Base-by-base conservation (phyloP, 2,329 filamentous ascomycete genomes). In the Sodiomyces alkalinus region DNA sequence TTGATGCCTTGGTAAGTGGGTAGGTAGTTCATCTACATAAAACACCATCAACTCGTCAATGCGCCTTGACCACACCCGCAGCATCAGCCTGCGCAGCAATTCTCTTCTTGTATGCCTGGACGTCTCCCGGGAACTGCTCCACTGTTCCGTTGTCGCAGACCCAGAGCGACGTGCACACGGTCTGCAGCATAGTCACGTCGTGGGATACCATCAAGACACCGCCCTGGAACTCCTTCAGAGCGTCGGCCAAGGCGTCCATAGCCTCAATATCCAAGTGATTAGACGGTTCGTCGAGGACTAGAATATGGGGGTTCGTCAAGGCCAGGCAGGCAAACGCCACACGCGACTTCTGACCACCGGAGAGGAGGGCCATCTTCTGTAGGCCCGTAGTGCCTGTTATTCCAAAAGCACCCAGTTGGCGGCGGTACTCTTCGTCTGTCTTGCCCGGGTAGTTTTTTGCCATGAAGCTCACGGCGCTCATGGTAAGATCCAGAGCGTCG, bases 191-290 rank as follows among this genome's bases (percentile, higher is more conserved):
- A 1, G 90, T 96, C 30, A 98, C 90, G 50, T 98, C 90, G 78
- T 98, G 90, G 47, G 81, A 92, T 32, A 98, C 90, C 85, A 98
- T 96, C 44, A 98, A 62, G 31, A 98, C 86, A 51, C 90, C 90
- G 36, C 90, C 90, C 57, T 92, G 70, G 59, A 96, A 98, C 39
- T 76, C 71, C 41, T 74, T 68, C 41, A 98, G 62, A 11, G 90
- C 90, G 17, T 78, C 74, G 4, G 82, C 77, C 29, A 98, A 63
- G 8, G 90, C 87, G 52, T 98, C 90, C 90, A 98, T 94, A 39
- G 90, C 90, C 55, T 98, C 90, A 43, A 98, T 96, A 71, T 98
- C 90, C 44, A 98, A 63, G 55, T 98, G 90, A 62, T 98, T 98
- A 39, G 83, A 93, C 51, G 90, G 90, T 56, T 98, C 90, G 68